Percentiles rank a stretch among this genome's conserved stretches.
Evolutionary conservation across 345 rosid species (phyloP).

Genomic region (Hibiscus syriacus): DNA sequence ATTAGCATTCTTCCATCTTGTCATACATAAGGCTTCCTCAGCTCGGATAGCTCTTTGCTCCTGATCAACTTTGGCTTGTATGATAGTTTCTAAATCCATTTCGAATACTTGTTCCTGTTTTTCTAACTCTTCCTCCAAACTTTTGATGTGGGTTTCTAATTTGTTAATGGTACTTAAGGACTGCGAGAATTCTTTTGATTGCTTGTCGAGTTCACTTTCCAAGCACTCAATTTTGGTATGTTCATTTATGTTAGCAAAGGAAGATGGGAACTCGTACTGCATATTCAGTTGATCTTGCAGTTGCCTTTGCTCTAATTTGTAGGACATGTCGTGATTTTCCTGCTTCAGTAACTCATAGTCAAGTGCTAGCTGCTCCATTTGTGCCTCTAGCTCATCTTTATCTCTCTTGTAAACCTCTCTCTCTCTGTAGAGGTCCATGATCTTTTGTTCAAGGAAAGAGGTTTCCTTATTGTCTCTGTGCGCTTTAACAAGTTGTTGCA

Average conservation of each 20-base stretch:
- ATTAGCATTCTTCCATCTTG: constrained; percentile 62
- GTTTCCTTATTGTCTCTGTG: constrained; percentile 50
- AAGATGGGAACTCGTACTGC: constrained; percentile 59
- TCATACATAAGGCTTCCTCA: constrained; percentile 63
- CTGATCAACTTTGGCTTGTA: constrained; percentile 52
- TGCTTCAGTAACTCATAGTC: constrained; percentile 95
- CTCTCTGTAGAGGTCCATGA: constrained; percentile 59
- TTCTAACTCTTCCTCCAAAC: constrained; percentile 67
- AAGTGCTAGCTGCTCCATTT: constrained; percentile 90
- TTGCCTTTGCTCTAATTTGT: constrained; percentile 77
- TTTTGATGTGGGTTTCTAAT: constrained; percentile 40
- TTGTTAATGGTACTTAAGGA: constrained; percentile 43
- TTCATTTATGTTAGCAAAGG: constrained; percentile 40
- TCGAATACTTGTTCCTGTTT: constrained; percentile 50
- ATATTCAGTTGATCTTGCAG: constrained; percentile 72
- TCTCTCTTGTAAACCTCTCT: constrained; percentile 72
- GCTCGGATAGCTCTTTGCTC: constrained; percentile 83
- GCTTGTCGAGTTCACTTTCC: constrained; percentile 42
- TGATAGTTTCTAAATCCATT: constrained; percentile 55
- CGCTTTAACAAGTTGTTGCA: constrained; percentile 73
- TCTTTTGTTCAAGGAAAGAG: constrained; percentile 53
- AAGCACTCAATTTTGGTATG: constrained; percentile 35
- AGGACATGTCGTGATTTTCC: constrained; percentile 65
- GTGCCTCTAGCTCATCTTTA: constrained; percentile 83
- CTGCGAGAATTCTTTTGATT: constrained; percentile 34